Percentiles rank a stretch among this genome's conserved stretches.
Evolutionary conservation across 1,284 basidiomycete genomes (phyloP).

Genomic region (Athelia sp.): DNA sequence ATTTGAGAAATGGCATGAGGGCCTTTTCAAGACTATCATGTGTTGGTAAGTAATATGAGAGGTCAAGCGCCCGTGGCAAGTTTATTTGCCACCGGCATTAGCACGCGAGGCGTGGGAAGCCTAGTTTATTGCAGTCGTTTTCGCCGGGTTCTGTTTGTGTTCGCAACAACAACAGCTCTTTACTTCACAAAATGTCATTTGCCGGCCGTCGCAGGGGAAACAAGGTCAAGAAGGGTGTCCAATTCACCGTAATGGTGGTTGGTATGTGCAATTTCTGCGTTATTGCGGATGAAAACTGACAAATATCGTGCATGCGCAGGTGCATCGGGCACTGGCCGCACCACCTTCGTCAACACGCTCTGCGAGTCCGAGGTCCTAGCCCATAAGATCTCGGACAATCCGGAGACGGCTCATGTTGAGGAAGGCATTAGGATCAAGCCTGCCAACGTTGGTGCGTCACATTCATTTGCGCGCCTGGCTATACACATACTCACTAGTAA

Average conservation of each 20-base stretch:
- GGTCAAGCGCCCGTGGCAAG: too few relatives aligned
- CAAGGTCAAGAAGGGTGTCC: conserved; percentile 96
- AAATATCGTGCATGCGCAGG: conserved; percentile 44
- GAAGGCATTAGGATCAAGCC: conserved; percentile 96
- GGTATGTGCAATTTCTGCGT: conserved; percentile 46
- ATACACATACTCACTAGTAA: conserved; percentile 4
- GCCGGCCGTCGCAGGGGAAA: conserved; percentile 86
- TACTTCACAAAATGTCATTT: conserved; percentile 61
- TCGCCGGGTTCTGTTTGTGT: background rate
- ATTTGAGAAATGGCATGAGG: background rate
- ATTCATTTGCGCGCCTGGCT: background rate
- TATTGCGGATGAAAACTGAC: background rate
- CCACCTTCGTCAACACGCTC: conserved; percentile 97
- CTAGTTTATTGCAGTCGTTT: background rate
- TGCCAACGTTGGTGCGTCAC: conserved; percentile 79
- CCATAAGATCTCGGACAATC: conserved; percentile 84
- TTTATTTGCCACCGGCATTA: too few relatives aligned
- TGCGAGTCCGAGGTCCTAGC: conserved; percentile 88
- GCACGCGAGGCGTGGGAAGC: too few relatives aligned
- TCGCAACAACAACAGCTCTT: conserved; percentile 6
- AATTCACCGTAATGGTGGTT: conserved; percentile 94
- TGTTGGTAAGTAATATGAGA: too few relatives aligned
- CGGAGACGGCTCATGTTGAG: conserved; percentile 90
- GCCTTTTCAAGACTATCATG: background rate
- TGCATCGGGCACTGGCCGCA: conserved; percentile 93